Evolutionary conservation across 176 grass and related monocot genomes (phyloP), one percentile per base, ranked within the genome.

Genomic region (Tuctoria greenei): DNA sequence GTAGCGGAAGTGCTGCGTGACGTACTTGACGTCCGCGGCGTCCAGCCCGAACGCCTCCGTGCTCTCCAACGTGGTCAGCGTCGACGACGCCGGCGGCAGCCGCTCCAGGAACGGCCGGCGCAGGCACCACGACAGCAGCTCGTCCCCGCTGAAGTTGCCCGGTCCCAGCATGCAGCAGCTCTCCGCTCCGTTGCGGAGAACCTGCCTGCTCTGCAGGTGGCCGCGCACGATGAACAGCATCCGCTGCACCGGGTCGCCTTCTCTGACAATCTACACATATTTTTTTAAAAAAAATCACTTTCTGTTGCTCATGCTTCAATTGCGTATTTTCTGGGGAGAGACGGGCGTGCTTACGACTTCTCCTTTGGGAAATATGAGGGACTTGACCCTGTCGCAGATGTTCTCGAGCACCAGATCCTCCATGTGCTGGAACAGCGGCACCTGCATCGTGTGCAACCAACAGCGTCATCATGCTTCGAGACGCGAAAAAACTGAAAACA

Each of bases 361-460:
- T 74, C 94, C 91, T 69, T 89, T 93, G 56, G 91, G 94, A 18
- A 93, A 97, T 14, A 97, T 51, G 71, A 93, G 83, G 2, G 94
- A 91, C 78, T 91, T 93, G 36, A 93, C 88, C 61, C 91, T 45
- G 65, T 97, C 94, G 63, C 91, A 93, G 72, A 93, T 93, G 88
- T 97, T 97, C 86, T 90, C 91, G 0, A 97, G 81, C 61, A 97
- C 94, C 16, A 97, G 74, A 13, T 93, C 94, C 66, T 97, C 94
- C 94, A 97, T 97, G 81, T 97, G 88, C 20, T 97, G 94, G 86
- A 97, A 97, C 61, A 97, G 66, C 9, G 94, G 94, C 40, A 97
- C 90, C 93, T 93, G 82, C 49, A 10, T n/a, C n/a, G n/a, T n/a
- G n/a, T n/a, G n/a, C n/a, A n/a, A n/a, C n/a, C n/a, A n/a, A n/a